Percentiles rank a stretch among this genome's conserved stretches.
Conservation (phyloP, 1,139 yeast species). For the Yamadazyma jaroonii region DNA sequence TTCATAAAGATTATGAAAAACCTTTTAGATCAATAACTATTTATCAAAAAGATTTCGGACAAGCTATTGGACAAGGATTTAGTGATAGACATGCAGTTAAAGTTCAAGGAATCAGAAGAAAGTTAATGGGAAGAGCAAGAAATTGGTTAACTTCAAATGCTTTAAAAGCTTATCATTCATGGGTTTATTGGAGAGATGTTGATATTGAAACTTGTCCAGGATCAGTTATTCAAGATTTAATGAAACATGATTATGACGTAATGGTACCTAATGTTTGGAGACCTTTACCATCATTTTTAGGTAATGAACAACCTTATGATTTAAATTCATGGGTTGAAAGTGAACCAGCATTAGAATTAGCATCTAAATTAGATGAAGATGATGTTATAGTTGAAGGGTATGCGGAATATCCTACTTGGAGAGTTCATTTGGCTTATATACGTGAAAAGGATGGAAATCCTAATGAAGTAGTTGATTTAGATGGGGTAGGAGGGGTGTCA, state of each 20-base stretch:
- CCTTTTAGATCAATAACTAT: constrained; percentile 79
- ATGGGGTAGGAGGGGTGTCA: constrained; percentile 91
- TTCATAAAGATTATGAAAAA: constrained; percentile 58
- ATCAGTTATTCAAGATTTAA: constrained; percentile 72
- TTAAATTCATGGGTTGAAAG: constrained; percentile 89
- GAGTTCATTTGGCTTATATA: constrained; percentile 76
- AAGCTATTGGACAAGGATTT: constrained; percentile 82
- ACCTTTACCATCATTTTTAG: constrained; percentile 73
- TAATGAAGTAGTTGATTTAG: constrained; percentile 66
- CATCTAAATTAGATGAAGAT: constrained; percentile 66
- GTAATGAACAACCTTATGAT: constrained; percentile 81
- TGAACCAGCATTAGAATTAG: constrained; percentile 65
- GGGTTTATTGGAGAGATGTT: constrained; percentile 95
- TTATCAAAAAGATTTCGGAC: constrained; percentile 82
- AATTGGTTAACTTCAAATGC: constrained; percentile 83
- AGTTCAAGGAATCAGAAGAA: constrained; percentile 85
- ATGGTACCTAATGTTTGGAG: constrained; percentile 92
- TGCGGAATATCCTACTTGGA: constrained; percentile 86
- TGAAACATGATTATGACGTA: constrained; percentile 72
- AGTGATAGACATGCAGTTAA: constrained; percentile 86
- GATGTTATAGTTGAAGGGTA: constrained; percentile 91
- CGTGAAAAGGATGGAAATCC: constrained; percentile 65
- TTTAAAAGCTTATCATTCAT: constrained; percentile 78
- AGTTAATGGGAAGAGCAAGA: constrained; percentile 86
- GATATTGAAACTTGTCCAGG: constrained; percentile 86